Conservation (phyloP, 192 early-diverging fungal genomes). For the Podila epicladia region DNA sequence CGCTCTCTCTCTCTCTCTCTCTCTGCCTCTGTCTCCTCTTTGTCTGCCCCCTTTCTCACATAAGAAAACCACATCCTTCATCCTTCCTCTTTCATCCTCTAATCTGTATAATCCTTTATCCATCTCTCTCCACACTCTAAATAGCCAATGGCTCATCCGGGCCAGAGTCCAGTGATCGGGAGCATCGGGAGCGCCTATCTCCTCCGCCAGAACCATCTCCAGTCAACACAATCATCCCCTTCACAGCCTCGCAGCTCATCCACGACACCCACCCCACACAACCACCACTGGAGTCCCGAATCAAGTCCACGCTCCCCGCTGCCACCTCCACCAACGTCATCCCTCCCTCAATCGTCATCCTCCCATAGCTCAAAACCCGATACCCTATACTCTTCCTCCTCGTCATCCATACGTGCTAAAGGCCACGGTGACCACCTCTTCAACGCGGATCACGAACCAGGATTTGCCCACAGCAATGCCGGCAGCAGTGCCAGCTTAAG, state of each 20-base stretch:
- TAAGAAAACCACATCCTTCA: too few relatives aligned
- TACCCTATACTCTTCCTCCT: constrained; percentile 4
- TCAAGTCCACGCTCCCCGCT: background rate
- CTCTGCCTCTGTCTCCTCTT: background rate
- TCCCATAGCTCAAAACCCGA: background rate
- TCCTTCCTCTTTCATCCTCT: background rate
- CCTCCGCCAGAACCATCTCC: background rate
- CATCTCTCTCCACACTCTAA: background rate
- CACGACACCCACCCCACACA: background rate
- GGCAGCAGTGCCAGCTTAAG: background rate
- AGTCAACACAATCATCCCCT: background rate
- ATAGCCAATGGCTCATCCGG: constrained; percentile 22
- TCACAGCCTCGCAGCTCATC: background rate
- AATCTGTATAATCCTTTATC: background rate
- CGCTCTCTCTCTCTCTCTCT: background rate
- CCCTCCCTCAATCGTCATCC: background rate
- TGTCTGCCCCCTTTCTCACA: too few relatives aligned
- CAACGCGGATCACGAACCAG: background rate
- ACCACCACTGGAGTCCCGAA: constrained; percentile 6
- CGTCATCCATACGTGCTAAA: background rate
- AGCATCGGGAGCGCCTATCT: background rate
- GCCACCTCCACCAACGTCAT: background rate
- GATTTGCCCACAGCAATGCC: background rate
- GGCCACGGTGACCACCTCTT: background rate
- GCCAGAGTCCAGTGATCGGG: constrained; percentile 8